Percentiles rank a stretch among this genome's conserved stretches.
These are phyloP conservation scores for Dysphania ambrosioides DNA, from an alignment of 148 eudicot genomes.

Conservation along the genomic window DNA sequence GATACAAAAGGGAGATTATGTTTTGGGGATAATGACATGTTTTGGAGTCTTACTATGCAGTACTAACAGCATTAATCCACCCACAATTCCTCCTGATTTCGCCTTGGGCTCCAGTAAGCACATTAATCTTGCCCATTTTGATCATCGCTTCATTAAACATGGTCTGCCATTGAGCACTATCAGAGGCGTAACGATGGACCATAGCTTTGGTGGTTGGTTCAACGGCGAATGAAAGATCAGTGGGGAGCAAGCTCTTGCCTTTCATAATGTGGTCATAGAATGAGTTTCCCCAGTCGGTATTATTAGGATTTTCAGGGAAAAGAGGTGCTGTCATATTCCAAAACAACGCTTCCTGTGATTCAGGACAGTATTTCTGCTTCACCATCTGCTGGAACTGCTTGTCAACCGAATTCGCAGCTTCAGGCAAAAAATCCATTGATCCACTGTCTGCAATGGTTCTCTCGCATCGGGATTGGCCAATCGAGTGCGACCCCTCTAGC, in stretches of 20 bases:
- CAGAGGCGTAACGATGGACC: neutral
- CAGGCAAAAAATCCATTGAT: neutral
- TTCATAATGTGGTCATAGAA: slow-evolving; percentile 10
- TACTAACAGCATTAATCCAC: slow-evolving; percentile 14
- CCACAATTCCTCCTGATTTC: slow-evolving; percentile 22
- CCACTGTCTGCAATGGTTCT: neutral
- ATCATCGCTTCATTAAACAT: slow-evolving; percentile 23
- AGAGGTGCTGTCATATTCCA: slow-evolving; percentile 7
- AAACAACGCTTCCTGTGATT: neutral
- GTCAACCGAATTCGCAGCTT: neutral
- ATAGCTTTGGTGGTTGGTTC: neutral
- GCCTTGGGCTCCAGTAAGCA: slow-evolving; percentile 22
- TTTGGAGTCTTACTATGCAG: neutral
- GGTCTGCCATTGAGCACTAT: slow-evolving; percentile 7
- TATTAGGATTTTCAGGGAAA: neutral
- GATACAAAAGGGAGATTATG: neutral
- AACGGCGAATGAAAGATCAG: slow-evolving; percentile 16
- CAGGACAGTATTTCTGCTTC: neutral
- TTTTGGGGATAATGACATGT: too few species aligned
- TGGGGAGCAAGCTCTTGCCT: slow-evolving; percentile 11
- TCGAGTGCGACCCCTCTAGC: slow-evolving; percentile 27
- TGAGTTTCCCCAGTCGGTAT: slow-evolving; percentile 17
- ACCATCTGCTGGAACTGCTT: neutral
- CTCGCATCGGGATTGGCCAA: slow-evolving; percentile 16
- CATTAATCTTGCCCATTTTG: slow-evolving; percentile 24